Conservation (phyloP, 768 basidiomycete species). For the Macrolepiota fuliginosa region DNA sequence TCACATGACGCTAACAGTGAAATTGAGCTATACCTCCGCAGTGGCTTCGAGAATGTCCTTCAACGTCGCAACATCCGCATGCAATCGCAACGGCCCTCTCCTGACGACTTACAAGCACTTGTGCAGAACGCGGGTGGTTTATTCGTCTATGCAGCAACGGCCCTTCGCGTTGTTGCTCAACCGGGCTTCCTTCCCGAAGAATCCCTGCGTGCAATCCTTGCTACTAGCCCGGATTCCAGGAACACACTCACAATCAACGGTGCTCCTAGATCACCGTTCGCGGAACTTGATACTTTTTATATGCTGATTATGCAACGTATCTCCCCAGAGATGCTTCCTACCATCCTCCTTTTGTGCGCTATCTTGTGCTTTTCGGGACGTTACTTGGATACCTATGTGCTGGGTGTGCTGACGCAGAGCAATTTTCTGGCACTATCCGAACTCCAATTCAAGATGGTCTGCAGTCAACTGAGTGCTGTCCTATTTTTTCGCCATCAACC, state of each 20-base stretch:
- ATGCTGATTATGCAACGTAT: slow-evolving; percentile 10
- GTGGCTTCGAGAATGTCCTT: slow-evolving; percentile 3
- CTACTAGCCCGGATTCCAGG: not conserved
- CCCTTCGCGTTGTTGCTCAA: slow-evolving; percentile 22
- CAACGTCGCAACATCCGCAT: not conserved
- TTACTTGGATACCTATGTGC: not conserved
- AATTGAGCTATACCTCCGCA: slow-evolving; percentile 9
- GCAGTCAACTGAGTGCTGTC: not conserved
- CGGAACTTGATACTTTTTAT: slow-evolving; percentile 17
- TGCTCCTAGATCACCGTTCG: slow-evolving; percentile 1
- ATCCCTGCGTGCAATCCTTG: not conserved
- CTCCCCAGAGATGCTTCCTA: slow-evolving; percentile 23
- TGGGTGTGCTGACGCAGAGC: not conserved
- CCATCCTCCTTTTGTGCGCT: not conserved
- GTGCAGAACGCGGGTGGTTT: slow-evolving; percentile 21
- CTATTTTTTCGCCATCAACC: not conserved
- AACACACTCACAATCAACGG: not conserved
- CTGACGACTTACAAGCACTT: slow-evolving; percentile 4
- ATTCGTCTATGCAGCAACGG: slow-evolving; percentile 26
- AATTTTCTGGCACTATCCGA: not conserved
- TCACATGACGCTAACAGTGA: not conserved
- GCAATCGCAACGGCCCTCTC: slow-evolving; percentile 10
- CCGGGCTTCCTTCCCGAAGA: not conserved
- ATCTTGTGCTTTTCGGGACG: not conserved
- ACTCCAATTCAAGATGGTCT: not conserved